Evolutionary conservation across 305 asterid species (phyloP).

Genomic region (Lippia alba): DNA sequence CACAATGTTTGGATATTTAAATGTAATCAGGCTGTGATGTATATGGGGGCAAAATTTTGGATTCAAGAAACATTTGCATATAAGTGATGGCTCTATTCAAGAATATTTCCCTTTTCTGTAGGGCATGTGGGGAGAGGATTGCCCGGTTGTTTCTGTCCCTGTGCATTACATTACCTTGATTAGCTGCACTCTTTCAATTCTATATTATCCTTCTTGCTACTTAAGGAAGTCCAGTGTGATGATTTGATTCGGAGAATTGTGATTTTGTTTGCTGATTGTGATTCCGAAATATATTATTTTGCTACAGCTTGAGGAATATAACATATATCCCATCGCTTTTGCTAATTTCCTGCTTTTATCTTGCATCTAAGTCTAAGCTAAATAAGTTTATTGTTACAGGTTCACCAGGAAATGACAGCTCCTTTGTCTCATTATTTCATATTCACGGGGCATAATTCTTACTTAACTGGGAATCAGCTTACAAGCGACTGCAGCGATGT

Average conservation of each 20-base stretch:
- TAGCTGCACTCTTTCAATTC: neutral
- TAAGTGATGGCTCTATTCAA: no score
- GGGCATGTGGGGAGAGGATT: no score
- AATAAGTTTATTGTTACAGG: slow-evolving; percentile 46
- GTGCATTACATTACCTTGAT: no score
- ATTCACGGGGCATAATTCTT: slow-evolving; percentile 89
- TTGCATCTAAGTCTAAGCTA: slow-evolving; percentile 2
- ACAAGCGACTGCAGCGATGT: slow-evolving; percentile 92
- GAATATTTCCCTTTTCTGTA: no score
- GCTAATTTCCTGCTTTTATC: neutral
- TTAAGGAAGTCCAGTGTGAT: neutral
- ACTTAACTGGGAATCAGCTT: slow-evolving; percentile 93
- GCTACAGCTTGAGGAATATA: neutral
- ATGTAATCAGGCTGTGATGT: slow-evolving; percentile 6
- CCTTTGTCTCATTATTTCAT: slow-evolving; percentile 83
- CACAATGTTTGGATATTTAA: neutral
- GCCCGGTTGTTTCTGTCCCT: neutral
- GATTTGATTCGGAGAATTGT: neutral
- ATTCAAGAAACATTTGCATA: no score
- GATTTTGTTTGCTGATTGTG: neutral
- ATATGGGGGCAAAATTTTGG: no score
- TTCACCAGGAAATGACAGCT: slow-evolving; percentile 81
- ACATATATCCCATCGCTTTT: neutral
- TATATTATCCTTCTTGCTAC: neutral
- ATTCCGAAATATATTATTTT: neutral